Evolutionary conservation across 2,329 filamentous ascomycete genomes (phyloP).

Genomic region (Leptographium lundbergii): DNA sequence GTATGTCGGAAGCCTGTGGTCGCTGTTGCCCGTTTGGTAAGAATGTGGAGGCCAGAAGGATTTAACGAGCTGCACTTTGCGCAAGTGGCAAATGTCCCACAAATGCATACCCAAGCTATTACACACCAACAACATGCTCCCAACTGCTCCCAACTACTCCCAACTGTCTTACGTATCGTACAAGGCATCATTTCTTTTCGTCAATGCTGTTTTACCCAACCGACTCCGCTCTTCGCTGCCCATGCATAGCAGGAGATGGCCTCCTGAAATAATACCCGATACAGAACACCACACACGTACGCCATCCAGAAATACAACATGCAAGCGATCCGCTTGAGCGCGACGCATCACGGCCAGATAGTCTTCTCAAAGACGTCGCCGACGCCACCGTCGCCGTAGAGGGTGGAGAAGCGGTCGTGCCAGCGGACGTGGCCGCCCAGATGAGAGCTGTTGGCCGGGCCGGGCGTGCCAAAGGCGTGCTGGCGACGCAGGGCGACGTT

Average conservation of each 20-base stretch:
- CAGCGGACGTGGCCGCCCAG: constrained; percentile 16
- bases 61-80: background rate
- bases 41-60: background rate
- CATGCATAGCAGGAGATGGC: background rate
- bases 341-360: constrained; percentile 17
- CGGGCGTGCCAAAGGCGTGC: constrained; percentile 14
- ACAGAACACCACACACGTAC: background rate
- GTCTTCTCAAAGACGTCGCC: constrained; percentile 11
- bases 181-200: background rate
- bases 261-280: background rate
- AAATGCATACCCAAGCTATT: background rate
- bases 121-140: background rate
- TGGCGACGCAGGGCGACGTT: constrained; percentile 29
- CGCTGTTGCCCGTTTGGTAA: background rate
- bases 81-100: background rate
- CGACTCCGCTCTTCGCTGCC: background rate
- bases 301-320: background rate
- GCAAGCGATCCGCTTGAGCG: background rate
- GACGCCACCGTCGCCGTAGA: constrained; percentile 15
- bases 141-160: too few species aligned
- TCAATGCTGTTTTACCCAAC: background rate
- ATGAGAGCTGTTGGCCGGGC: constrained; percentile 1
- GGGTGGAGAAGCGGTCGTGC: constrained; percentile 20
- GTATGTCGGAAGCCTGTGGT: background rate
- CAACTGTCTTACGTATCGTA: too few species aligned